Base-by-base conservation (phyloP, 73 alveolate genomes). In the Paramecium primaurelia region DNA sequence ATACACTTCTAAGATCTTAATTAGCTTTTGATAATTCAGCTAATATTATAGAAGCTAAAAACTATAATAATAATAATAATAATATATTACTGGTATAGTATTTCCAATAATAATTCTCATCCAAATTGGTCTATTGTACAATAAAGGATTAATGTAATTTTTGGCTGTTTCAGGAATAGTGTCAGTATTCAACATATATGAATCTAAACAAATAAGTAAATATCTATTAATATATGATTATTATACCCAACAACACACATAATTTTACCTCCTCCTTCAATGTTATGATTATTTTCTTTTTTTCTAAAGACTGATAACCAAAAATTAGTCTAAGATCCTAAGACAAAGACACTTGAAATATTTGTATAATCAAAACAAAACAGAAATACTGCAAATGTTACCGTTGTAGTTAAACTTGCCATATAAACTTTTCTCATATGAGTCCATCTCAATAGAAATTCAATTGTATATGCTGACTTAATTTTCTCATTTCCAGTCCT, bases 91-190 rank as follows among this genome's bases (percentile, higher is more conserved):
- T 86, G 93, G 73, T 9, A 73, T 86, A 34, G 77, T 73, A 86
- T 86, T 86, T 59, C 93, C 93, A 86, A 86, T 59, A 10, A 86
- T 26, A 49, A 86, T 59, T 86, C 93, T 86, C 86, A 59, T 59
- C 93, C 93, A 86, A 9, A 73, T 69, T 30, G 73, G 73, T 37
- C 93, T 69, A 16, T 32, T 28, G 16, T 86, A 86, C 9, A 86
- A 69, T 36, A 59, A 59, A 30, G 93, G 71, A 86, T 86, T 86
- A 36, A 69, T 86, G 18, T 86, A 86, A 32, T n/a, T 54, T 54
- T 54, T 54, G 9, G 69, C 69, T 54, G 30, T 18, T 1, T 18
- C 6, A 54, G 32, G 69, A 54, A 54, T 54, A 7, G 69, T 54
- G 5, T 54, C 69, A 16, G 69, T 54, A 12, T 54, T 14, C 6